phyloP scores from a whole-genome alignment of 192 early-diverging fungal genomes.

The Paraglomus brasilianum region DNA sequence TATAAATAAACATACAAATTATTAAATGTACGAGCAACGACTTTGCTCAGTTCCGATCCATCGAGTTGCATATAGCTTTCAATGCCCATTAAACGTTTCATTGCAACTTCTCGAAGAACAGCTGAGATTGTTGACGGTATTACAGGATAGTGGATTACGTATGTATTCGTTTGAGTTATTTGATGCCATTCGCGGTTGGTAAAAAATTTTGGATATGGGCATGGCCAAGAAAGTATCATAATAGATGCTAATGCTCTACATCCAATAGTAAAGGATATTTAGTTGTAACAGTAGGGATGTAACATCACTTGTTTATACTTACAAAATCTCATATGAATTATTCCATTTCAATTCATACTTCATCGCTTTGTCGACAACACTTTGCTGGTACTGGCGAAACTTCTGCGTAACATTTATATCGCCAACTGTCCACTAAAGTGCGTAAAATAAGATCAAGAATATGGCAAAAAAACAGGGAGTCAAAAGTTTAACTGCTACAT shows the following conservation, averaged over 20 bases:
- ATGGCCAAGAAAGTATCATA: conserved; percentile 2
- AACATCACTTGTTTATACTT: conserved; percentile 18
- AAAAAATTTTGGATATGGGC: conserved; percentile 19
- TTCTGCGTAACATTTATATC: conserved; percentile 16
- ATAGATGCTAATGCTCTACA: conserved; percentile 16
- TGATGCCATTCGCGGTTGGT: conserved; percentile 10
- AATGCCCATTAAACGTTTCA: conserved; percentile 1
- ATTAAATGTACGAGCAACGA: conserved; percentile 17
- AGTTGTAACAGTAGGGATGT: too few relatives aligned
- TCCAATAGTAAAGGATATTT: too few relatives aligned
- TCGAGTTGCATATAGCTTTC: conserved; percentile 22
- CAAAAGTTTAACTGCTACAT: too few relatives aligned
- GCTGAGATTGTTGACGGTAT: not conserved
- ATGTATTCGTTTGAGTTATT: conserved; percentile 21
- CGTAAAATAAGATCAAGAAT: too few relatives aligned
- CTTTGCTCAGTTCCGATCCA: conserved; percentile 12
- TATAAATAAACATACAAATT: conserved; percentile 31
- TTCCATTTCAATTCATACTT: conserved; percentile 21
- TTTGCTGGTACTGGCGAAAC: conserved; percentile 19
- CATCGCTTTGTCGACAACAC: conserved; percentile 2
- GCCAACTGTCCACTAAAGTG: conserved; percentile 26
- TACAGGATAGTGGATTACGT: not conserved
- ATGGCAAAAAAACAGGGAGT: too few relatives aligned
- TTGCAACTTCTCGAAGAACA: conserved; percentile 3
- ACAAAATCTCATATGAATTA: conserved; percentile 23